These are phyloP conservation scores for Aspergillus coremiiformis DNA, from an alignment of 495 filamentous ascomycete species.

Conservation along the genomic window DNA sequence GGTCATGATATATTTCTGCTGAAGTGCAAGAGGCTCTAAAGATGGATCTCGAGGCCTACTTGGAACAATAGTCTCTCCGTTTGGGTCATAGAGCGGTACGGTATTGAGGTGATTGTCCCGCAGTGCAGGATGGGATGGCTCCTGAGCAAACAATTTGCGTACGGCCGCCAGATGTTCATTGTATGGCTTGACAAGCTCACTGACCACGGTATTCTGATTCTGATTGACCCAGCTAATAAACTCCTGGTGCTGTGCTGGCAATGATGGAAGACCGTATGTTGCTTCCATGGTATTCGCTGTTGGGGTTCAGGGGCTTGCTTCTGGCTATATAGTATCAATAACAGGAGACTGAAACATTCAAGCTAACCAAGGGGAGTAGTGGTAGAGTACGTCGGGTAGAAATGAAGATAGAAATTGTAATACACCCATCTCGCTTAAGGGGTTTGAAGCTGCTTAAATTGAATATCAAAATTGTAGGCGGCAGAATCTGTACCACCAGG, in stretches of 20 bases:
- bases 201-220: conserved; percentile 47
- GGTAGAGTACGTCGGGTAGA: too few species aligned
- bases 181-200: conserved; percentile 57
- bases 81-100: conserved; percentile 58
- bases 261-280: conserved; percentile 21
- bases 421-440: background rate
- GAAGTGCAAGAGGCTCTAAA: conserved; percentile 50
- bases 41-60: conserved; percentile 56
- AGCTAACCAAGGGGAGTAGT: too few species aligned
- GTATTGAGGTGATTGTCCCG: conserved; percentile 57
- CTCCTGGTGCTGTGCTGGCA: conserved; percentile 35
- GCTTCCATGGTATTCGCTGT: conserved; percentile 13
- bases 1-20: conserved; percentile 63
- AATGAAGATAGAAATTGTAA: background rate
- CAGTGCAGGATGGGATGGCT: conserved; percentile 50
- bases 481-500: background rate
- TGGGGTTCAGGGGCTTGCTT: background rate
- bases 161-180: conserved; percentile 59
- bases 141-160: conserved; percentile 65
- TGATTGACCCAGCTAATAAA: conserved; percentile 39
- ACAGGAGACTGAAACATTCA: too few species aligned
- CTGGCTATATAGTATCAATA: too few species aligned
- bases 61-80: conserved; percentile 46
- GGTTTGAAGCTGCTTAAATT: background rate
- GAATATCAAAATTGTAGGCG: background rate